Evolutionary conservation across 768 basidiomycete genomes (phyloP).

Genomic region (Gautieria morchelliformis): DNA sequence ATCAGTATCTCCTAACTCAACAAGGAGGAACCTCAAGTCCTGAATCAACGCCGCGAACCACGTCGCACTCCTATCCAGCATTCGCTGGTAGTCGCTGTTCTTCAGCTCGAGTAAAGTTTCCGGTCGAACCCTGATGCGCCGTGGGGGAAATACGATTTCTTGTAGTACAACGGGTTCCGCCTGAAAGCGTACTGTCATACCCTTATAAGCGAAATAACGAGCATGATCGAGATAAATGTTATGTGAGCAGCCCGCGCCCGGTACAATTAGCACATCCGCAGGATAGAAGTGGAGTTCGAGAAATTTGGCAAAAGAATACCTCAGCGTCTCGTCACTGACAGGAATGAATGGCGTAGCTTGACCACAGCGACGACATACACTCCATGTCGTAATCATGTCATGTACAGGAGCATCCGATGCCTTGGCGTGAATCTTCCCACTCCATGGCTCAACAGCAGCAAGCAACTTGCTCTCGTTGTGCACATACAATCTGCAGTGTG

Average conservation of each 20-base stretch:
- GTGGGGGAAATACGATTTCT: constrained; percentile 84
- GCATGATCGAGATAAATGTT: constrained; percentile 91
- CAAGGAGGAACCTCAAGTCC: constrained; percentile 66
- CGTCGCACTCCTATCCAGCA: constrained; percentile 57
- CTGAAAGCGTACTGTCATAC: constrained; percentile 83
- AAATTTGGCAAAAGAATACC: constrained; percentile 93
- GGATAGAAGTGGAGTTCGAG: constrained; percentile 95
- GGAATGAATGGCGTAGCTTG: constrained; percentile 81
- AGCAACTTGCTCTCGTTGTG: constrained; percentile 80
- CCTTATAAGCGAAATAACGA: constrained; percentile 78
- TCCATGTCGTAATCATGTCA: constrained; percentile 86
- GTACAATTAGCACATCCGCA: constrained; percentile 72
- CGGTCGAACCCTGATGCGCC: constrained; percentile 74
- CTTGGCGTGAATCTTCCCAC: constrained; percentile 57
- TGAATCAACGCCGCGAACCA: constrained; percentile 74
- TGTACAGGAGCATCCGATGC: constrained; percentile 40
- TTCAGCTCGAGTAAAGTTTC: constrained; percentile 85
- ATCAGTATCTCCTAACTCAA: constrained; percentile 75
- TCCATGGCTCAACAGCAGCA: constrained; percentile 85
- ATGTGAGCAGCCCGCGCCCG: constrained; percentile 84
- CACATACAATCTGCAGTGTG: constrained; percentile 85
- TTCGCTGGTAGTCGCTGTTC: constrained; percentile 77
- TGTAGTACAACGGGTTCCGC: constrained; percentile 74
- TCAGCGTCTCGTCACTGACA: constrained; percentile 84
- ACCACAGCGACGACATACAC: constrained; percentile 69